phyloP scores from a whole-genome alignment of 2,329 filamentous ascomycete genomes.

The Alternaria hordeiaustralica region DNA sequence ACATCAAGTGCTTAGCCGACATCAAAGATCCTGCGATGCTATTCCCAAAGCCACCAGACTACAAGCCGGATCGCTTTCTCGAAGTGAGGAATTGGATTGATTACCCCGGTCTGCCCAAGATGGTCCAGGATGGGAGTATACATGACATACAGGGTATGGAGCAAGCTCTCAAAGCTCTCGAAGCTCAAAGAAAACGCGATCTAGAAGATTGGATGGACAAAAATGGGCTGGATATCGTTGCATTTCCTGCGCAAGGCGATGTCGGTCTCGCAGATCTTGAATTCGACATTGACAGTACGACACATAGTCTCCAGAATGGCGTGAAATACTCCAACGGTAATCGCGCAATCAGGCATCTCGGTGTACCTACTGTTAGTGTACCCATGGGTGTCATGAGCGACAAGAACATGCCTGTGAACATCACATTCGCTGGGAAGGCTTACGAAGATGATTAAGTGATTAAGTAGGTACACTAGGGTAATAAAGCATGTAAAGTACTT shows the following conservation, averaged over 20 bases:
- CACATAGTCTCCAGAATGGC: conserved; percentile 57
- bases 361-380: conserved; percentile 61
- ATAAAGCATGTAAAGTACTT: too few species aligned
- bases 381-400: conserved; percentile 60
- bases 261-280: conserved; percentile 59
- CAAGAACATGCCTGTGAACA: conserved; percentile 59
- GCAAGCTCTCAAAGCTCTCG: conserved; percentile 54
- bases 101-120: conserved; percentile 43
- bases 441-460: conserved; percentile 37
- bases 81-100: conserved; percentile 51
- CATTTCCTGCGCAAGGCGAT: conserved; percentile 60
- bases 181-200: conserved; percentile 57
- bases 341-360: conserved; percentile 60
- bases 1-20: conserved; percentile 46
- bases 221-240: conserved; percentile 53
- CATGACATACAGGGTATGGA: conserved; percentile 53
- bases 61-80: conserved; percentile 49
- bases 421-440: conserved; percentile 60
- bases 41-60: conserved; percentile 47
- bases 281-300: conserved; percentile 34
- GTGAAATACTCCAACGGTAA: conserved; percentile 63
- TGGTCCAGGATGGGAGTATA: conserved; percentile 44
- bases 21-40: conserved; percentile 49
- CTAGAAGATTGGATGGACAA: conserved; percentile 60
- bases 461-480: too few species aligned